Evolutionary conservation across 345 rosid genomes (phyloP), one percentile per base, ranked within the genome.

Genomic region (Brassica carinata): DNA sequence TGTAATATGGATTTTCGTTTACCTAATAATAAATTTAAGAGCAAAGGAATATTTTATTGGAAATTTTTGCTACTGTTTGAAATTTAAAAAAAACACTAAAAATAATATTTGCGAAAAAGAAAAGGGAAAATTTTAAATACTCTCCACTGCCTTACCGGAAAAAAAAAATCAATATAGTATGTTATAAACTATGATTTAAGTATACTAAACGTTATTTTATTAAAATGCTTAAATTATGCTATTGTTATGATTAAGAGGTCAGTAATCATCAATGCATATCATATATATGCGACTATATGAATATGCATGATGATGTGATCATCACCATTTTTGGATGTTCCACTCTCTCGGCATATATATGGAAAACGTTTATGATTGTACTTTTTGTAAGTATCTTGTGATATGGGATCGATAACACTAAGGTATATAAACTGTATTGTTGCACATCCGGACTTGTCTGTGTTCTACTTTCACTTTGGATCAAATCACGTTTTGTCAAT

Each of bases 401-500:
- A 10, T 43, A 43, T 43, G 51, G 51, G 51, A 10, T 43, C 51
- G 2, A 9, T 43, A 5, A 4, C 53, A 45, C n/a, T 23, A 45
- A 45, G 53, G 3, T 45, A 23, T 23, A 23, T 23, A 45, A 11
- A n/a, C 53, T 45, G n/a, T 45, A n/a, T 11, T 45, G 5, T 45
- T 45, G 53, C 4, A 45, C 53, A 45, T 45, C n/a, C n/a, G 53
- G 11, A 43, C 53, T 43, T 43, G n/a, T 43, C 53, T 43, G 53
- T 43, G n/a, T 43, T 51, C 57, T 51, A 43, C 9, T 82, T 87
- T 34, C 63, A 67, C 57, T 71, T 77, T 61, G 63, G 43, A 74
- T 83, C 86, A 5, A 84, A 77, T 36, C 36, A 33, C 36, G 36
- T 33, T 33, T 33, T 33, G 40, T 81, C 57, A 83, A 27, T 58